Evolutionary conservation across 2,329 filamentous ascomycete species (phyloP), one percentile per base, ranked within the genome.

Genomic region (Trichoderma breve): DNA sequence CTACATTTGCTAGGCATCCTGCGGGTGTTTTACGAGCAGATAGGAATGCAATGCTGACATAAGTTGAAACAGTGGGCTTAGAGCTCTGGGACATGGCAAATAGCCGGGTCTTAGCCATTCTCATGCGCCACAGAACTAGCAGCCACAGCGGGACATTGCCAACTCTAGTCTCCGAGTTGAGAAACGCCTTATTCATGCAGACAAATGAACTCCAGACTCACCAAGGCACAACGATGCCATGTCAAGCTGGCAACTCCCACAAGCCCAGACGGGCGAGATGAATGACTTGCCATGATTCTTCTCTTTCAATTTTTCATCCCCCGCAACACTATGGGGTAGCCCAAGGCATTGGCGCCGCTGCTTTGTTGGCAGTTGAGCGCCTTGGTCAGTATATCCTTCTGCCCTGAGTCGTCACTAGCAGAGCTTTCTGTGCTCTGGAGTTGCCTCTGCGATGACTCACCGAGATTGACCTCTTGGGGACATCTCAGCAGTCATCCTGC

Each of bases 81-180:
- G 36, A 39, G 36, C 36, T 39, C 36, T 39, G 36, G 6, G 36
- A 61, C 6, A 26, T 14, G 39, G 57, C 55, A 70, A 70, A 70
- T 68, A 55, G 55, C 62, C 62, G 70, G 66, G 55, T 36, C 57
- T 70, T 36, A 70, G 57, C 66, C 66, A 53, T 70, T 21, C 0
- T 6, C 55, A 51, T 43, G 60, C 68, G 68, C 68, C 68, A 71
- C 68, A 64, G 18, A 43, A 24, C 15, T 15, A 28, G n/a, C 51
- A 74, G 75, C 74, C 75, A 76, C 75, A 73, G 71, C 74, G 73
- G 75, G 75, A 74, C 74, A 74, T 72, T 26, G 61, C 60, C 73
- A 74, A 61, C 71, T 75, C 73, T 71, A 73, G 69, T 55, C 72
- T 71, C 74, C 64, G 64, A 51, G 63, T 65, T 32, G 43, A 69